Evolutionary conservation across 192 early-diverging fungal species (phyloP).

Genomic region (Physocladia obscura): DNA sequence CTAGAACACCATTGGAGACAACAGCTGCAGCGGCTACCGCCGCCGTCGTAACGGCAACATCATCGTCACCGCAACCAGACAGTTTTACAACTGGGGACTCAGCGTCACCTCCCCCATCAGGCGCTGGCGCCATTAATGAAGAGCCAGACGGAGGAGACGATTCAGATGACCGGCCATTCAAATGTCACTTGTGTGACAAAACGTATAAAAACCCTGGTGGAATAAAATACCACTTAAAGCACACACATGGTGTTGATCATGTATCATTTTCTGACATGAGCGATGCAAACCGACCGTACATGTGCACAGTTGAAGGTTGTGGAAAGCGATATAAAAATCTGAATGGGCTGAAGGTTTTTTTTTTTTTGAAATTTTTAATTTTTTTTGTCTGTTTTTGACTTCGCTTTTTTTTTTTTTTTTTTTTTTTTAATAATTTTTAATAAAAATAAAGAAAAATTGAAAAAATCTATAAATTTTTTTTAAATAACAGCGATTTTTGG

Average conservation of each 20-base stretch:
- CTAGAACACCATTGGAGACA: neutral
- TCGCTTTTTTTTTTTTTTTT: neutral
- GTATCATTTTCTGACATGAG: slow-evolving; percentile 51
- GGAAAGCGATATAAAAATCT: slow-evolving; percentile 98
- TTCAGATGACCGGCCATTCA: slow-evolving; percentile 80
- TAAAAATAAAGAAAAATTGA: neutral
- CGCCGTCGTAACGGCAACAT: slow-evolving; percentile 13
- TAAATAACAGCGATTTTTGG: no score
- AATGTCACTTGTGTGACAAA: slow-evolving; percentile 90
- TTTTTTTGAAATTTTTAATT: neutral
- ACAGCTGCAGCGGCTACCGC: slow-evolving; percentile 6
- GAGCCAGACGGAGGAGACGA: neutral
- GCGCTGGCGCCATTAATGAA: neutral
- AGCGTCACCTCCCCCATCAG: neutral
- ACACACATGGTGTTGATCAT: slow-evolving; percentile 75
- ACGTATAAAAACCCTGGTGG: slow-evolving; percentile 99
- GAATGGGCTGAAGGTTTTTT: slow-evolving; percentile 82
- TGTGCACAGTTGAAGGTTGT: slow-evolving; percentile 82
- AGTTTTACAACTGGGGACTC: neutral
- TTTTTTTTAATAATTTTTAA: neutral
- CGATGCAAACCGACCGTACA: slow-evolving; percentile 63
- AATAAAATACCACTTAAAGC: slow-evolving; percentile 95
- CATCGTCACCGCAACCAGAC: no score
- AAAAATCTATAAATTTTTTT: neutral
- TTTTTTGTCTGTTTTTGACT: neutral